phyloP scores from a whole-genome alignment of 1,284 basidiomycete species.

The Pholiota adiposa region DNA sequence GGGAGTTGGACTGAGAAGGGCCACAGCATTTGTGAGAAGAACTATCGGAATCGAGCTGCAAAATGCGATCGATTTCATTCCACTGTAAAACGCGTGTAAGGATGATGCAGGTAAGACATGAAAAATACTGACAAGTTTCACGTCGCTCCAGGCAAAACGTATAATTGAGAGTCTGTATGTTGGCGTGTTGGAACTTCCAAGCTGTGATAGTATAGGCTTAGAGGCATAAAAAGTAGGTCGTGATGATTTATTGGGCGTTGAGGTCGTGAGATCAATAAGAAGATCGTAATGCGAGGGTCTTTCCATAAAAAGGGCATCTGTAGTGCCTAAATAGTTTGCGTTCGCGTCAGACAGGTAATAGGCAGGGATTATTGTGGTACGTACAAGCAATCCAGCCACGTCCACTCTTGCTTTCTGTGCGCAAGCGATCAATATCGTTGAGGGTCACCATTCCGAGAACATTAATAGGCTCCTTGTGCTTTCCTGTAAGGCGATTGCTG shows the following conservation, averaged over 20 bases:
- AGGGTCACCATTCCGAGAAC: constrained; percentile 81
- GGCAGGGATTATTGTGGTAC: constrained; percentile 22
- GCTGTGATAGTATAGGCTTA: constrained; percentile 41
- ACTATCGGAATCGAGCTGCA: constrained; percentile 52
- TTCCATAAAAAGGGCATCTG: constrained; percentile 80
- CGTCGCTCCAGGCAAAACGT: constrained; percentile 80
- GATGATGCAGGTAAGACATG: not conserved
- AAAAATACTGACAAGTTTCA: constrained; percentile 58
- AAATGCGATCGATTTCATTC: constrained; percentile 72
- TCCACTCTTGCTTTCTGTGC: constrained; percentile 56
- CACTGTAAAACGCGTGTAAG: constrained; percentile 45
- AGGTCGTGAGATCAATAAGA: constrained; percentile 74
- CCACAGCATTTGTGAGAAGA: constrained; percentile 42
- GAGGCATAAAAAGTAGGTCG: constrained; percentile 69
- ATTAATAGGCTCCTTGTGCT: constrained; percentile 55
- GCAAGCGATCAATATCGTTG: constrained; percentile 65
- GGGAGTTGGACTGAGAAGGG: constrained; percentile 19
- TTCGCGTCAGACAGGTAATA: not conserved
- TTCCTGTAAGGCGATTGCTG: constrained; percentile 21
- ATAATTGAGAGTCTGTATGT: constrained; percentile 61
- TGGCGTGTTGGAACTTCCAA: constrained; percentile 40
- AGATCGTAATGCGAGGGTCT: constrained; percentile 78
- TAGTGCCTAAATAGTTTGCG: constrained; percentile 52
- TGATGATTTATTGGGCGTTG: constrained; percentile 58
- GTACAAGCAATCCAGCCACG: constrained; percentile 79